Evolutionary conservation across 2,329 filamentous ascomycete species (phyloP), one percentile per base, ranked within the genome.

Genomic region (Clarireedia sp.): DNA sequence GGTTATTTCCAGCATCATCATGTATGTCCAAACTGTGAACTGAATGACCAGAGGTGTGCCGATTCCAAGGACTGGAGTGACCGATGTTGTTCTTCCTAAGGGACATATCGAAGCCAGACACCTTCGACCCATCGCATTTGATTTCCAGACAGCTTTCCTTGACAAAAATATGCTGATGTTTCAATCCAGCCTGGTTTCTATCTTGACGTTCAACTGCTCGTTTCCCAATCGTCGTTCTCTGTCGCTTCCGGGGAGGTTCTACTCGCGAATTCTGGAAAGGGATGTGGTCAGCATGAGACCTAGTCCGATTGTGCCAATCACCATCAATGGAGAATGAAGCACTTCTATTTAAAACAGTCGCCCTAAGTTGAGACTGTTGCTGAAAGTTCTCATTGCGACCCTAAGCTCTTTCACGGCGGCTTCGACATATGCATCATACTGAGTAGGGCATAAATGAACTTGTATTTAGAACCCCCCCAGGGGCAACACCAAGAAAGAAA

Each of bases 191-290:
- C 10, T 21, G 14, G 8, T 23, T 10, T 24, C 2, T 7, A 46
- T n/a, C 24, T 23, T 46, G 19, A 2, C 9, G 19, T 46, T 21
- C 40, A 12, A 19, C 40, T 10, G 16, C 40, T 21, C 40, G 40
- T 12, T 41, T 36, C 38, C 36, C 44, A 14, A 12, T 33, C 9
- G 5, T 41, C 37, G 33, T 55, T 58, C 64, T 68, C 43, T 55
- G 60, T 49, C 59, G 59, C 33, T 66, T 67, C 3, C 51, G 58
- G 48, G 61, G 62, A 46, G 62, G 62, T 51, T 65, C 62, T 21
- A 38, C 14, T 16, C 14, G 7, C n/a, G 29, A 14, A 3, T 26
- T 38, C 50, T 53, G n/a, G 5, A 26, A 33, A 14, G 1, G 9
- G 16, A 9, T 21, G 4, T 29, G 45, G 29, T 53, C 37, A 53